These are phyloP conservation scores for Diaporthe vexans DNA, from an alignment of 2,329 filamentous ascomycete species.

Conservation along the genomic window DNA sequence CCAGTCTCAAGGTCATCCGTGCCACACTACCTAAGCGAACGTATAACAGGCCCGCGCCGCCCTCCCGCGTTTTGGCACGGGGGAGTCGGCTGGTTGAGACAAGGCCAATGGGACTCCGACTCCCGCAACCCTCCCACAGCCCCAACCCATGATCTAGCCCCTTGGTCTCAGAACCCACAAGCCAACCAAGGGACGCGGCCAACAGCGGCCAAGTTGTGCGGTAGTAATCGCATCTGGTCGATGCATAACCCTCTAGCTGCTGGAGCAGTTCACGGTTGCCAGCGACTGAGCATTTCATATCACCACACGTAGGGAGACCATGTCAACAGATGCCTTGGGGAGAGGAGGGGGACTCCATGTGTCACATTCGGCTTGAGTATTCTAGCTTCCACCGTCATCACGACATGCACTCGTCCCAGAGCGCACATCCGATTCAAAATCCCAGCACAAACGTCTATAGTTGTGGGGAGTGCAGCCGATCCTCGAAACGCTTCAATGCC, in stretches of 20 bases:
- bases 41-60: conserved; percentile 37
- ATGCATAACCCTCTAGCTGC: not conserved
- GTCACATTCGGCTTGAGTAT: conserved; percentile 40
- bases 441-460: conserved; percentile 41
- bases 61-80: conserved; percentile 32
- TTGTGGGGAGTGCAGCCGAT: conserved; percentile 36
- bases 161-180: not conserved
- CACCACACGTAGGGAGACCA: not conserved
- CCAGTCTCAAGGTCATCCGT: conserved; percentile 31
- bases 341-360: conserved; percentile 19
- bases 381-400: conserved; percentile 39
- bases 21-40: conserved; percentile 27
- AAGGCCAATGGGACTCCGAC: not conserved
- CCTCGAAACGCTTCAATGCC: conserved; percentile 32
- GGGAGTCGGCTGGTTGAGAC: conserved; percentile 21
- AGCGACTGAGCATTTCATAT: not conserved
- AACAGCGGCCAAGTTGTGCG: not conserved
- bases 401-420: conserved; percentile 40
- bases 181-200: not conserved
- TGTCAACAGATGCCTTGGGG: not conserved
- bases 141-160: conserved; percentile 15
- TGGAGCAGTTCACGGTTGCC: not conserved
- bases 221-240: not conserved
- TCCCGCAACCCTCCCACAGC: not conserved
- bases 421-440: conserved; percentile 38